A percentile compares a stretch with the other conserved stretches of the same genome.
These are phyloP conservation scores for Croton setiger DNA, from an alignment of 441 rosid genomes.

Conservation along the genomic window DNA sequence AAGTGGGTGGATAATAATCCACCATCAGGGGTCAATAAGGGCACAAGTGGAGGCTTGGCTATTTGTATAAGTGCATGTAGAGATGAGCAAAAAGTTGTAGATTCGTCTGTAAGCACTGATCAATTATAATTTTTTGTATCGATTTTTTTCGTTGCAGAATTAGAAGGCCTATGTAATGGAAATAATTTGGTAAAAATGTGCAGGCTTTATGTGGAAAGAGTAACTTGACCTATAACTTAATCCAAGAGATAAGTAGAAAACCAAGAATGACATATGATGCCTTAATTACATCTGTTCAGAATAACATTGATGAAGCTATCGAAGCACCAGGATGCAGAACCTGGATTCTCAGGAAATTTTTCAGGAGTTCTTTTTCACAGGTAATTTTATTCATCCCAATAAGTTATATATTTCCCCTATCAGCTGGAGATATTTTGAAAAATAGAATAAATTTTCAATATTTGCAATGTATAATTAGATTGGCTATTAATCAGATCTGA, in stretches of 20 bases:
- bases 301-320: conserved; percentile 3
- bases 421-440: too few species aligned
- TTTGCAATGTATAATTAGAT: too few species aligned
- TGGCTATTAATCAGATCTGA: too few species aligned
- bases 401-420: too few species aligned
- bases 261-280: conserved; percentile 7
- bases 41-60: conserved; percentile 19
- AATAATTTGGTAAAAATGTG: neutral
- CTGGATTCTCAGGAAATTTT: conserved; percentile 10
- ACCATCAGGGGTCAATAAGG: conserved; percentile 12
- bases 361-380: conserved; percentile 1
- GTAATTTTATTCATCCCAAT: neutral
- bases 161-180: too few species aligned
- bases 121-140: too few species aligned
- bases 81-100: conserved; percentile 15
- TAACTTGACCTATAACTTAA: conserved; percentile 2
- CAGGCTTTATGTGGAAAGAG: conserved; percentile 8
- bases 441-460: too few species aligned
- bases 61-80: conserved; percentile 21
- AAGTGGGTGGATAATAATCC: conserved; percentile 8
- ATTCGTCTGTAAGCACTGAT: conserved; percentile 7
- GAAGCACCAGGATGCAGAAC: neutral
- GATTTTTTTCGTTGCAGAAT: too few species aligned
- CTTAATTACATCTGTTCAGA: conserved; percentile 7
- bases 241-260: conserved; percentile 2